These are phyloP conservation scores for Malus domestica DNA, from an alignment of 306 rosid genomes.

Conservation along the genomic window DNA sequence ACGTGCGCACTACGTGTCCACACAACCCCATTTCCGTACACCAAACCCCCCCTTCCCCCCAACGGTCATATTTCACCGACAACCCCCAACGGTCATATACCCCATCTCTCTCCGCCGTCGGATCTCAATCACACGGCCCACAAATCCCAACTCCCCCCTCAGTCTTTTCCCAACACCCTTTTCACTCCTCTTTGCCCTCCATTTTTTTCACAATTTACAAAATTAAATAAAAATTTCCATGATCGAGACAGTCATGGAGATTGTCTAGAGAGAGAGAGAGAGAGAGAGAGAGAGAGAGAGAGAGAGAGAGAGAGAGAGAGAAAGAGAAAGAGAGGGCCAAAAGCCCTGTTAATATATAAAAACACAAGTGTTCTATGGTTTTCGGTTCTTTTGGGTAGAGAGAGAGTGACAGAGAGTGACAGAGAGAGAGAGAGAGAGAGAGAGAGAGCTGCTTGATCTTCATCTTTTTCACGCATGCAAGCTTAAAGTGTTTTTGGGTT, in stretches of 20 bases:
- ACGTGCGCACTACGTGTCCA: conserved; percentile 34
- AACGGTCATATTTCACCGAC: conserved; percentile 71
- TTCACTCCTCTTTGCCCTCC: conserved; percentile 20
- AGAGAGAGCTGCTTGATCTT: conserved; percentile 13
- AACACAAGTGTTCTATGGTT: conserved; percentile 20
- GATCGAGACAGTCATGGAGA: conserved; percentile 50
- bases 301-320: conserved; percentile 10
- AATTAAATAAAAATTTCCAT: conserved; percentile 26
- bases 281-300: conserved; percentile 13
- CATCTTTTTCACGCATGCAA: conserved; percentile 26
- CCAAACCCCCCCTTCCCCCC: conserved; percentile 1
- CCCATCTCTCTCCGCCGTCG: conserved; percentile 28
- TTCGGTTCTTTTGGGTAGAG: conserved; percentile 52
- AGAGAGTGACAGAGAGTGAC: not conserved
- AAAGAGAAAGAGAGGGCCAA: conserved; percentile 5
- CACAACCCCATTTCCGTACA: conserved; percentile 34
- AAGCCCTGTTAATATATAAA: conserved; percentile 19
- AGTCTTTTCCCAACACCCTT: conserved; percentile 12
- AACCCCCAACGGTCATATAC: conserved; percentile 67
- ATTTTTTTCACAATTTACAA: conserved; percentile 26
- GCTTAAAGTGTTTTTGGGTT: conserved; percentile 27
- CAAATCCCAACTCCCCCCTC: not conserved
- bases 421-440: not conserved
- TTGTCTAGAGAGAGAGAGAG: conserved; percentile 11
- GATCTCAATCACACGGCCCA: conserved; percentile 54